Evolutionary conservation across 805 yeast species (phyloP), one percentile per base, ranked within the genome.

Genomic region (Cyberlindnera xylosilytica): DNA sequence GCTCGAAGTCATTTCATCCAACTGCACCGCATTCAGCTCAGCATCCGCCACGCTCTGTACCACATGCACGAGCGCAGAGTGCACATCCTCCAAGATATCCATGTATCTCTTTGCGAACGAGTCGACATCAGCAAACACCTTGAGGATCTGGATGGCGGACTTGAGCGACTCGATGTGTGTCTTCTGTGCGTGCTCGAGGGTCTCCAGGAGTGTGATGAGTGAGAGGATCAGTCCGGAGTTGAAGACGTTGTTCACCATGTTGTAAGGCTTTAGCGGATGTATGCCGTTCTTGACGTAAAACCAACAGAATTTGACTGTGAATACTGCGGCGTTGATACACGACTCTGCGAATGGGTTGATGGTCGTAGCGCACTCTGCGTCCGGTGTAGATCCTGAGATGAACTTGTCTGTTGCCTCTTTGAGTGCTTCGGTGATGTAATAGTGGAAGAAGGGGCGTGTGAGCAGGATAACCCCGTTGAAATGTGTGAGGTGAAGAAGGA

Each of bases 381-480:
- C 26, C 19, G 33, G 43, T 47, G 31, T 17, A 9, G 18, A 15
- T 7, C 19, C 19, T 12, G 30, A 27, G n/a, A 11, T 7, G 7
- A 27, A n/a, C 16, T n/a, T 27, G n/a, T 39, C 42, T 1, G 36
- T 29, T 10, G 45, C 36, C 22, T 49, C 26, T 3, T 45, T 41
- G 3, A 53, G 32, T 22, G 48, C 45, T 19, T 42, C 42, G 5
- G 49, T 42, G 19, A 62, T 51, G 27, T 53, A 36, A 45, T 56
- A 65, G 50, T 65, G 60, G 48, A 65, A 66, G 45, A 68, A 69
- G 6, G 75, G 73, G 13, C 69, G 53, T 29, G 69, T 54, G 16
- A 70, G 51, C 30, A 69, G 42, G 36, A 64, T 54, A 12, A 66
- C 58, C 0, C 64, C 66, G 41, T 57, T 58, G 24, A 69, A 50